Evolutionary conservation across 2,329 filamentous ascomycete species (phyloP).

Genomic region (Nigrospora oryzae): DNA sequence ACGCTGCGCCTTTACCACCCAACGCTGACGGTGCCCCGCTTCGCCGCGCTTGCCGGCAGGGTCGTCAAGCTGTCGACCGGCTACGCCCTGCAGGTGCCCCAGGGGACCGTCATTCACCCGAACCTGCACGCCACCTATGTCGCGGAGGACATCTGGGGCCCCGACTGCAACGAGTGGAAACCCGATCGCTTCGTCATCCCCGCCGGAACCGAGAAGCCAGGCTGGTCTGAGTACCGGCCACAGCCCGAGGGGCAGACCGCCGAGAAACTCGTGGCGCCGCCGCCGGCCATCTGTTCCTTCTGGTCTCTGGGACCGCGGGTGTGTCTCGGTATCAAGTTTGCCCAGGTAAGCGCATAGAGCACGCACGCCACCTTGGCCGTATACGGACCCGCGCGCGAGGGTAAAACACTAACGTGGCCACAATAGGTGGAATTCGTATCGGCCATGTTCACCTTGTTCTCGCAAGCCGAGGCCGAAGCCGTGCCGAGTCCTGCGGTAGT

Average conservation of each 20-base stretch:
- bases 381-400: too few species aligned
- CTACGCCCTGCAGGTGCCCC: background rate
- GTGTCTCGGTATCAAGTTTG: slow-evolving; percentile 1
- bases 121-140: background rate
- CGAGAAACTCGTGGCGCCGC: slow-evolving; percentile 1
- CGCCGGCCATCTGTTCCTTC: background rate
- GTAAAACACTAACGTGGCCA: too few species aligned
- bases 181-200: background rate
- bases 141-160: background rate
- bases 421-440: background rate
- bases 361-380: too few species aligned
- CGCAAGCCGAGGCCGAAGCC: background rate
- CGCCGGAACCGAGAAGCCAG: background rate
- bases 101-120: background rate
- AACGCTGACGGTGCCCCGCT: background rate
- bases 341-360: background rate
- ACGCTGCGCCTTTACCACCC: slow-evolving; percentile 3
- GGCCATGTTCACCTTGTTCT: background rate
- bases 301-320: slow-evolving; percentile 1
- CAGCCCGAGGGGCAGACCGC: background rate
- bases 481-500: background rate
- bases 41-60: background rate
- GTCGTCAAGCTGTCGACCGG: background rate
- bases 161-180: slow-evolving; percentile 1
- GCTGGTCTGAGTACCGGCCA: background rate